Conservation (phyloP, 306 rosid genomes). For the Hippophae tibetana region DNA sequence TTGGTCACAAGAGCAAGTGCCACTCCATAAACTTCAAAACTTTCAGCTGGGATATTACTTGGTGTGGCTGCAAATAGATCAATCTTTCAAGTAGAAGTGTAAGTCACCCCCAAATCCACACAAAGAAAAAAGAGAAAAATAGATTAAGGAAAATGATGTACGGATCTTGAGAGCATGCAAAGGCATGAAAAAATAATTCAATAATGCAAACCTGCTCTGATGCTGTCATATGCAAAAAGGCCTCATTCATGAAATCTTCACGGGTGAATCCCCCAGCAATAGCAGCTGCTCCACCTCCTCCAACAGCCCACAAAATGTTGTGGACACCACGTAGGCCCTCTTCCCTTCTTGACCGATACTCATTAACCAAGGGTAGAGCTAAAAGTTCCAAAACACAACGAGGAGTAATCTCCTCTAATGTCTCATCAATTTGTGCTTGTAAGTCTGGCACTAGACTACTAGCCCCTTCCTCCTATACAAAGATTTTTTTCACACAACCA, state of each 20-base stretch:
- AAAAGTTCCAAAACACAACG: conserved; percentile 85
- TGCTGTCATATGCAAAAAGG: conserved; percentile 78
- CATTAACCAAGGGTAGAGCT: conserved; percentile 61
- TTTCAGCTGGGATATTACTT: conserved; percentile 84
- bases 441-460: conserved; percentile 90
- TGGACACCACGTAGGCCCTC: conserved; percentile 92
- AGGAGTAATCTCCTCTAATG: conserved; percentile 89
- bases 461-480: conserved; percentile 88
- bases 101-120: background rate
- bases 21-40: conserved; percentile 94
- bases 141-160: conserved; percentile 2
- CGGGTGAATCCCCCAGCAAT: conserved; percentile 87
- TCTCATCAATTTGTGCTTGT: conserved; percentile 88
- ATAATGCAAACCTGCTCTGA: conserved; percentile 64
- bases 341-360: conserved; percentile 49
- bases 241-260: conserved; percentile 81
- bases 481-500: background rate
- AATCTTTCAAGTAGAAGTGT: conserved; percentile 41
- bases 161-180: background rate
- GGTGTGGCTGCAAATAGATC: conserved; percentile 94
- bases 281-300: conserved; percentile 98
- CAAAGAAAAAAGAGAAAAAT: background rate
- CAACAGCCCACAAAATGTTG: conserved; percentile 90
- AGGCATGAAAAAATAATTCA: conserved; percentile 5
- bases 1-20: conserved; percentile 94